These are phyloP conservation scores for Solanum pennellii DNA, from an alignment of 257 asterid genomes.

Conservation along the genomic window DNA sequence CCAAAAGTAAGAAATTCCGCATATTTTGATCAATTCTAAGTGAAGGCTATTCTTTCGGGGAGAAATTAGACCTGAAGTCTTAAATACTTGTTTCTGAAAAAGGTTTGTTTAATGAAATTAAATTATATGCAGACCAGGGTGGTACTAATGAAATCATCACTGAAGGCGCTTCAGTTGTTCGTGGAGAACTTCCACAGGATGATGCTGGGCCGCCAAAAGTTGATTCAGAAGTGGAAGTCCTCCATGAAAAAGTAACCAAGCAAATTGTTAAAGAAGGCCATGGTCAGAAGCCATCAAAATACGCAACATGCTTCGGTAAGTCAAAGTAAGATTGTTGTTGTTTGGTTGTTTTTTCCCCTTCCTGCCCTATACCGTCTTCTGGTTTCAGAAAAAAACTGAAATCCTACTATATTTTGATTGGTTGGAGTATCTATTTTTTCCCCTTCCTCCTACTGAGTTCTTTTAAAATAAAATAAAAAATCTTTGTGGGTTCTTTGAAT, in stretches of 20 bases:
- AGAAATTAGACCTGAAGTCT: background rate
- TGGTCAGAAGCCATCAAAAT: conserved; percentile 91
- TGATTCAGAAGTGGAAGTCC: conserved; percentile 55
- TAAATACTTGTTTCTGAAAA: background rate
- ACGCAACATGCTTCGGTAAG: conserved; percentile 94
- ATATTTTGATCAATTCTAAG: background rate
- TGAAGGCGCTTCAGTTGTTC: conserved; percentile 72
- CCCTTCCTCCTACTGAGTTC: too few species aligned
- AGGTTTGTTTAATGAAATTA: background rate
- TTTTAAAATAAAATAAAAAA: background rate
- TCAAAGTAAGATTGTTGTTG: background rate
- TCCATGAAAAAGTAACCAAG: conserved; percentile 84
- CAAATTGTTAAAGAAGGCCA: conserved; percentile 83
- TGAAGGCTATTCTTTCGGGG: background rate
- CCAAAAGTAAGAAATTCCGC: too few species aligned
- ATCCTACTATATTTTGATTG: background rate
- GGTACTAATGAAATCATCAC: conserved; percentile 40
- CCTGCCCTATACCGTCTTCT: background rate
- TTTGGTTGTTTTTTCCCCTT: background rate
- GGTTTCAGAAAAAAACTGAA: background rate
- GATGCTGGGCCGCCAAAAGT: conserved; percentile 71
- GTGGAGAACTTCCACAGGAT: conserved; percentile 63
- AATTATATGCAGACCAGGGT: conserved; percentile 36
- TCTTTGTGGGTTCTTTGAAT: background rate
- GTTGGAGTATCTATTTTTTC: background rate